A percentile compares a stretch with the other conserved stretches of the same genome.
phyloP scores from a whole-genome alignment of 129 eudicot genomes.

The Pittosporum tobira region DNA sequence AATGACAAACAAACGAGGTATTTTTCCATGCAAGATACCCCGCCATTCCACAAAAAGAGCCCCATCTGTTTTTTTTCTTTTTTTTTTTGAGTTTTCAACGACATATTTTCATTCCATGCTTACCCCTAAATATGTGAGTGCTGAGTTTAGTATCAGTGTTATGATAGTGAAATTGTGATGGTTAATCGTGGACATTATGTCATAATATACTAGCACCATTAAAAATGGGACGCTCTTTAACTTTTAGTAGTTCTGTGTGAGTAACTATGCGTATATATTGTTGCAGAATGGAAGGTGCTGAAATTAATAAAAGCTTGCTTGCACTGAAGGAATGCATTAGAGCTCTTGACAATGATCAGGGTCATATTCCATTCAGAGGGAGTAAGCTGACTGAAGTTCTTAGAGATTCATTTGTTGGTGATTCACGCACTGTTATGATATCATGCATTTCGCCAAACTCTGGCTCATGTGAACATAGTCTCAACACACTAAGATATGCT shows the following conservation, averaged over 20 bases:
- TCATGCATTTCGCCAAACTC: constrained; percentile 75
- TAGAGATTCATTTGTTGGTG: constrained; percentile 66
- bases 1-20: constrained; percentile 74
- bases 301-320: constrained; percentile 72
- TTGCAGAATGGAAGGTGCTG: constrained; percentile 82
- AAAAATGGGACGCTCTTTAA: too few relatives aligned
- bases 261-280: neutral
- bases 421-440: constrained; percentile 74
- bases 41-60: too few relatives aligned
- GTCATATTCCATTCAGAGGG: constrained; percentile 76
- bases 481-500: constrained; percentile 66
- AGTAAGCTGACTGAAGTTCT: constrained; percentile 76
- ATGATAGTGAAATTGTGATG: too few relatives aligned
- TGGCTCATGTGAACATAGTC: constrained; percentile 71
- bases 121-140: too few relatives aligned
- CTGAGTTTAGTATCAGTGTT: too few relatives aligned
- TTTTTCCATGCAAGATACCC: neutral
- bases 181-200: too few relatives aligned
- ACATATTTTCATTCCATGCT: too few relatives aligned
- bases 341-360: constrained; percentile 72
- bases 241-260: neutral
- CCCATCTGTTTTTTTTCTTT: too few relatives aligned
- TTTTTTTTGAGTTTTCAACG: too few relatives aligned
- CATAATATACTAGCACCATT: too few relatives aligned
- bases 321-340: constrained; percentile 79